These are phyloP conservation scores for Bondarzewia mesenterica DNA, from an alignment of 1,284 basidiomycete genomes.

Conservation along the genomic window DNA sequence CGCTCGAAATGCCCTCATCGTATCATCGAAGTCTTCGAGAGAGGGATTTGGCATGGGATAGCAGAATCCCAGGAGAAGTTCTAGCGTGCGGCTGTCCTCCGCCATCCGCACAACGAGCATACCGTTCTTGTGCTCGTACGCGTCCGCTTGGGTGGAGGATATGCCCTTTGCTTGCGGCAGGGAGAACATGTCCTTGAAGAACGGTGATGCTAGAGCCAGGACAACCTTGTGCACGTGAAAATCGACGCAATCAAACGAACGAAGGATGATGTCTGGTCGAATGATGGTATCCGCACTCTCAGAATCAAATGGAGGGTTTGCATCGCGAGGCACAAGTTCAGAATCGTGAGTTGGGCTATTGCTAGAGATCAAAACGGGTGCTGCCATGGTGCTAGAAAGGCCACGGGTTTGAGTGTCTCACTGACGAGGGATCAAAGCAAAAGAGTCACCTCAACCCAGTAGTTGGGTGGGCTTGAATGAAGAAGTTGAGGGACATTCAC, in stretches of 20 bases:
- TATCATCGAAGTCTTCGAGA: not conserved
- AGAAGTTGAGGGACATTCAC: too few relatives aligned
- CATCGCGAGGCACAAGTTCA: too few relatives aligned
- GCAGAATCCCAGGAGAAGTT: slow-evolving; percentile 7
- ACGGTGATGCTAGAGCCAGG: slow-evolving; percentile 24
- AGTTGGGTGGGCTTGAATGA: too few relatives aligned
- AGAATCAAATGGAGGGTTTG: slow-evolving; percentile 4
- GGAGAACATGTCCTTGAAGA: slow-evolving; percentile 29
- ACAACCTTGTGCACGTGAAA: slow-evolving; percentile 25
- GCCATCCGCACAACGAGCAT: slow-evolving; percentile 4
- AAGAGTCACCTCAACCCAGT: too few relatives aligned
- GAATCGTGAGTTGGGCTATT: too few relatives aligned
- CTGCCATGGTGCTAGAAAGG: too few relatives aligned
- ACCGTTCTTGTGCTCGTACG: not conserved
- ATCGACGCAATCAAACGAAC: slow-evolving; percentile 25
- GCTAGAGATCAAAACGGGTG: too few relatives aligned
- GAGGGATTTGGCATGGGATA: slow-evolving; percentile 5
- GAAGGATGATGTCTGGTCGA: slow-evolving; percentile 29
- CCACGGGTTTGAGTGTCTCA: too few relatives aligned
- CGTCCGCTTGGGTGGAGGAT: not conserved
- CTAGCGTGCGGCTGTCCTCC: slow-evolving; percentile 6
- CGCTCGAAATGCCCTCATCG: not conserved
- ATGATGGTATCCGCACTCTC: slow-evolving; percentile 21
- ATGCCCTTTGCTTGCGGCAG: not conserved
- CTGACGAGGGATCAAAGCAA: too few relatives aligned